Conservation (phyloP, 225 moss, liverwort and hornwort genomes). For the Lunularia cruciata region DNA sequence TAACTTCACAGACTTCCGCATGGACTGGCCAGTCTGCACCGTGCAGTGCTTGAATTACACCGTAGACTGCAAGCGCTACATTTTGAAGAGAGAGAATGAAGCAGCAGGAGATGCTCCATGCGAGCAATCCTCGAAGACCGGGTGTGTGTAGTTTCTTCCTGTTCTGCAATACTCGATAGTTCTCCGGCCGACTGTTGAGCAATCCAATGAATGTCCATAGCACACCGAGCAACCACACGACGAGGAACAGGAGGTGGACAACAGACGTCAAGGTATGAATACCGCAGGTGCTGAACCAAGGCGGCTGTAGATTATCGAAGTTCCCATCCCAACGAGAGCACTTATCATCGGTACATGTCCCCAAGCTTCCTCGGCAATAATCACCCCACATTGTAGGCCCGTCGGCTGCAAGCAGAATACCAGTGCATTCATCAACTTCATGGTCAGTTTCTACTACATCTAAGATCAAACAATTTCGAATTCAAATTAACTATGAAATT, state of each 20-base stretch:
- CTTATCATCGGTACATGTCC: neutral
- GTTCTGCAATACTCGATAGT: neutral
- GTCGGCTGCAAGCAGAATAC: neutral
- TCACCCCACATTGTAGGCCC: slow-evolving; percentile 1
- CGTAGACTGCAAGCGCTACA: neutral
- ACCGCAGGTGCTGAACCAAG: slow-evolving; percentile 7
- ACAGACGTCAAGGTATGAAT: neutral
- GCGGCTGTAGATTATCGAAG: neutral
- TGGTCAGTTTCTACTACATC: too few species aligned
- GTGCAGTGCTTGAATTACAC: neutral
- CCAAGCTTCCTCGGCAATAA: slow-evolving; percentile 8
- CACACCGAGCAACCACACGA: neutral
- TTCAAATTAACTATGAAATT: neutral
- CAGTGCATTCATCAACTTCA: too few species aligned
- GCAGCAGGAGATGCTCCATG: slow-evolving; percentile 3
- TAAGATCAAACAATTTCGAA: too few species aligned
- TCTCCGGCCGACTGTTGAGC: neutral
- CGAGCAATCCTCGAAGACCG: neutral
- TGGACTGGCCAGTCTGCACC: slow-evolving; percentile 12
- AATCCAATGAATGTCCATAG: neutral
- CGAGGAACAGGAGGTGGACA: slow-evolving; percentile 6
- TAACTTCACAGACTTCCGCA: neutral
- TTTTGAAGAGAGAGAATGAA: neutral
- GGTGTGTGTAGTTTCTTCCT: neutral
- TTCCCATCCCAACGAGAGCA: neutral